Evolutionary conservation across 768 basidiomycete genomes (phyloP), one percentile per base, ranked within the genome.

Genomic region (Suillus hirtellus): DNA sequence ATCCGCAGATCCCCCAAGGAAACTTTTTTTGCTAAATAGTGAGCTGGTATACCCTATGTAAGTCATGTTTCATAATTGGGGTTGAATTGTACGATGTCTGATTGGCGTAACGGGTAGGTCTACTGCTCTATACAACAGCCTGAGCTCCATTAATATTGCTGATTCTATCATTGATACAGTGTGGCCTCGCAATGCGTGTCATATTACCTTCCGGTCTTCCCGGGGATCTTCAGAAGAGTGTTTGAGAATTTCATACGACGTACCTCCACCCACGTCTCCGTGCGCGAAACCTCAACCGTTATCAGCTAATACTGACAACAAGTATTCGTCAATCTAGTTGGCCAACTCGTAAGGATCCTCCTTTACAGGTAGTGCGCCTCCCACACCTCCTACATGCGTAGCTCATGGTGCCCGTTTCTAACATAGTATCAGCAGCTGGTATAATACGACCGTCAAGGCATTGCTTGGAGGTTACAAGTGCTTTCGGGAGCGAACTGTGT

Each of bases 301-400:
- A 53, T 34, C 52, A 34, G 31, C 19, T 34, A 53, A 34, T 19
- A 31, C n/a, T 53, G 31, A 53, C 10, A 11, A 34, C 52, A 53
- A 34, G 52, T n/a, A 6, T 53, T 53, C 52, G 19, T 53, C 52
- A 34, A 34, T 53, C 11, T 34, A 19, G 31, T 34, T 34, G 52
- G 31, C 5, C 17, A 34, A 19, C 52, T 53, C 52, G 52, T 53
- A 53, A 53, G 49, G 52, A 53, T 53, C 31, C 52, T 34, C 52
- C 52, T 53, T 53, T 6, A 53, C 31, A 34, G 31, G 52, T 53
- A 53, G 34, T 19, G 52, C 17, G 17, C 31, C 12, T 34, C 52
- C 31, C 52, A 53, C 52, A 53, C 31, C 10, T 52, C 19, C 5
- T 34, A 12, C 19, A n/a, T 7, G 31, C 19, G 19, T 53, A 19